Percentiles rank a stretch among this genome's conserved stretches.
Conservation (phyloP, 1,139 yeast genomes). For the Geotrichum restrictum region DNA sequence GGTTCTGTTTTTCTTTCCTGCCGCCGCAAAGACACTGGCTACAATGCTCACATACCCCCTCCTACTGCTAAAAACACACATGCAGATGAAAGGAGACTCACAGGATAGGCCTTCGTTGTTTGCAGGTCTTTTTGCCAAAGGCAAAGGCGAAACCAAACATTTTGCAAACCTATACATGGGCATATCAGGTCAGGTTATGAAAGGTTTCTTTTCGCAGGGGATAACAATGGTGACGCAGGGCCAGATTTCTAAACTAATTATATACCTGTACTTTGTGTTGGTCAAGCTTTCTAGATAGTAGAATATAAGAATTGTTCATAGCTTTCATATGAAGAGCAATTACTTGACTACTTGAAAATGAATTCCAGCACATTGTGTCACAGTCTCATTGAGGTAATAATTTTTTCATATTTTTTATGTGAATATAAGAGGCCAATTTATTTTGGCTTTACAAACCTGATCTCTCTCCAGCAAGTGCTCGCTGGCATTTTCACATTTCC, state of each 20-base stretch:
- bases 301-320: no score
- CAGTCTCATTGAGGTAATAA: no score
- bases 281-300: conserved; percentile 5
- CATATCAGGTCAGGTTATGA: conserved; percentile 35
- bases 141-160: no score
- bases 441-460: no score
- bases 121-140: conserved; percentile 53
- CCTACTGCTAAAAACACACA: conserved; percentile 61
- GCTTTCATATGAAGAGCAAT: no score
- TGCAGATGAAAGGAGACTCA: conserved; percentile 56
- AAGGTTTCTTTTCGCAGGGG: conserved; percentile 39
- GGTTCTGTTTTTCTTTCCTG: conserved; percentile 35
- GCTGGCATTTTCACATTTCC: no score
- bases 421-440: no score
- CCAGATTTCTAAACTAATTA: conserved; percentile 33
- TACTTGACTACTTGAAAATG: no score
- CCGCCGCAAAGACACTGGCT: conserved; percentile 38
- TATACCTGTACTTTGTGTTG: conserved; percentile 29
- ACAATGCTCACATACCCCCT: conserved; percentile 37
- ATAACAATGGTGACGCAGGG: conserved; percentile 40
- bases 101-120: conserved; percentile 37
- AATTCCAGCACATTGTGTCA: no score
- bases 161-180: conserved; percentile 68
- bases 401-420: no score
- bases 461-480: no score